A percentile compares a stretch with the other conserved stretches of the same genome.
These are phyloP conservation scores for Mycena venus DNA, from an alignment of 768 basidiomycete genomes.

Conservation along the genomic window DNA sequence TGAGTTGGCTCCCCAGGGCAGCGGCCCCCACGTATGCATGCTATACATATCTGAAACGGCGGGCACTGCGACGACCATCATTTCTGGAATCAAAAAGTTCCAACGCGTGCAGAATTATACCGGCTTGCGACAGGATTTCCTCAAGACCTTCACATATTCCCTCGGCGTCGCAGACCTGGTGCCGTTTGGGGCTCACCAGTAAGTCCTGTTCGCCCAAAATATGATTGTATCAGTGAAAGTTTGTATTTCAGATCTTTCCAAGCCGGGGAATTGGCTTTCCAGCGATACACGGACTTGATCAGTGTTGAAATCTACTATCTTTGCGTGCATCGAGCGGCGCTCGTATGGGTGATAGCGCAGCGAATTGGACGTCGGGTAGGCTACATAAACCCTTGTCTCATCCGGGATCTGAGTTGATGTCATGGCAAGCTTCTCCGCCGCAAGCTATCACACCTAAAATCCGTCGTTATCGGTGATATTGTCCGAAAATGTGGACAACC, in stretches of 20 bases:
- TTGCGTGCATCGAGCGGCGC: constrained; percentile 62
- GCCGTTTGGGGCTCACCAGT: constrained; percentile 77
- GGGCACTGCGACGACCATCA: constrained; percentile 57
- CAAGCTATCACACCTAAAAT: constrained; percentile 58
- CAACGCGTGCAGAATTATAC: constrained; percentile 58
- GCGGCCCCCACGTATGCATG: neutral
- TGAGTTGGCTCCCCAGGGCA: constrained; percentile 44
- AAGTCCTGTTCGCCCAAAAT: no score
- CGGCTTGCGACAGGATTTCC: constrained; percentile 64
- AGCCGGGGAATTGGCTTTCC: constrained; percentile 55
- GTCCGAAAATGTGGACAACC: constrained; percentile 61
- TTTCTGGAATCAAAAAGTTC: constrained; percentile 66
- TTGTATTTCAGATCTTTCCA: constrained; percentile 42
- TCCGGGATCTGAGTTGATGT: neutral
- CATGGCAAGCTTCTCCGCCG: constrained; percentile 68
- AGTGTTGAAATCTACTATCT: constrained; percentile 54
- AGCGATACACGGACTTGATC: constrained; percentile 58
- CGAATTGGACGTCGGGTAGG: constrained; percentile 77
- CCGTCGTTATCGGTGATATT: constrained; percentile 70
- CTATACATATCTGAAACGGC: no score
- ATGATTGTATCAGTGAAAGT: neutral
- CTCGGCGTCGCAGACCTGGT: constrained; percentile 72
- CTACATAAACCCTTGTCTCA: neutral
- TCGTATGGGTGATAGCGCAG: constrained; percentile 76
- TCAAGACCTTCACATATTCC: constrained; percentile 68